Conservation (phyloP, 2,329 filamentous ascomycete genomes). For the Neobulgaria alba region DNA sequence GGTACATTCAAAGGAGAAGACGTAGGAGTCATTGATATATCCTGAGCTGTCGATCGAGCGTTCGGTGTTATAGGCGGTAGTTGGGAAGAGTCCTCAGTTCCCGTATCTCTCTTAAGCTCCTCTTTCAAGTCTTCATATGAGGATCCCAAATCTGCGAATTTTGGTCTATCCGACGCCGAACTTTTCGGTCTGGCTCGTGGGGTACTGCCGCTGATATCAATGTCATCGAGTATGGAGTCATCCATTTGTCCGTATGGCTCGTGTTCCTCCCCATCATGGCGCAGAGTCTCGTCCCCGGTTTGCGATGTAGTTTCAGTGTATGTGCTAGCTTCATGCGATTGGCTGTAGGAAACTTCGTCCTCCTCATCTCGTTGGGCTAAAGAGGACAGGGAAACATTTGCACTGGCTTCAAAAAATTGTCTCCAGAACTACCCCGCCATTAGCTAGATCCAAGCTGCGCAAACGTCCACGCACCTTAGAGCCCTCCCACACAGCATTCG, state of each 20-base stretch:
- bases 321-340: conserved; percentile 26
- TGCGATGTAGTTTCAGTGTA: conserved; percentile 34
- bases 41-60: conserved; percentile 41
- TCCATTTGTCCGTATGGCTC: conserved; percentile 34
- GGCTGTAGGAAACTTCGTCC: conserved; percentile 34
- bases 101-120: conserved; percentile 45
- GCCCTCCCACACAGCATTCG: conserved; percentile 89
- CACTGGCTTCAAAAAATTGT: conserved; percentile 97
- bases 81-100: conserved; percentile 35
- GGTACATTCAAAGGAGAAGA: conserved; percentile 47
- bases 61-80: conserved; percentile 28
- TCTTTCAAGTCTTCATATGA: conserved; percentile 68
- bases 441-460: neutral
- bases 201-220: conserved; percentile 57
- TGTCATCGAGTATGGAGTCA: conserved; percentile 59
- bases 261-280: conserved; percentile 22
- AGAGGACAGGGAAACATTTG: conserved; percentile 90
- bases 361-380: conserved; percentile 73
- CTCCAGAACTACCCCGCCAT: conserved; percentile 77
- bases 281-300: conserved; percentile 22
- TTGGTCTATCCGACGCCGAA: conserved; percentile 31
- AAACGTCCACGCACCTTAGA: conserved; percentile 58
- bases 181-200: conserved; percentile 48
- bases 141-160: conserved; percentile 60
- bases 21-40: conserved; percentile 56